Evolutionary conservation across 176 grass and related monocot species (phyloP).

Genomic region (Oryza australiensis): DNA sequence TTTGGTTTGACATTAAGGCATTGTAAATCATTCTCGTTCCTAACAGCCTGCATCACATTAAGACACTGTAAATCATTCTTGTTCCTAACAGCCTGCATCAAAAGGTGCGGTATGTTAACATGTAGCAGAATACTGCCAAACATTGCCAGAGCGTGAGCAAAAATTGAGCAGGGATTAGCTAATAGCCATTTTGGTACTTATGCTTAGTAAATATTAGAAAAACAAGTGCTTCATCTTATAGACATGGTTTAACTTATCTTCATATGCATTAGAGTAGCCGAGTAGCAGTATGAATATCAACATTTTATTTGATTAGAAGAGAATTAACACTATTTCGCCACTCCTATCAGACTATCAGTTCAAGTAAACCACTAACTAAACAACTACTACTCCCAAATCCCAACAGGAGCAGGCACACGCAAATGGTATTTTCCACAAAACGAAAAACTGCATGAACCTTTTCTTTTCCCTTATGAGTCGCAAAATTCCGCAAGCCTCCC

Average conservation of each 20-base stretch:
- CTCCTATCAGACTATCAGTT: neutral
- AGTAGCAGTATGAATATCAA: neutral
- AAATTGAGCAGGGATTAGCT: neutral
- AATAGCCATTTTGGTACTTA: neutral
- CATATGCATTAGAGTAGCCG: neutral
- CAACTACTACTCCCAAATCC: neutral
- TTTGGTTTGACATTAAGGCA: slow-evolving; percentile 64
- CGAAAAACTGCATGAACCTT: neutral
- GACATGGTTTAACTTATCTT: neutral
- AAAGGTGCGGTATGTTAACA: slow-evolving; percentile 20
- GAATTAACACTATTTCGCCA: neutral
- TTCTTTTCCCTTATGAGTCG: neutral
- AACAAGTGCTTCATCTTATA: neutral
- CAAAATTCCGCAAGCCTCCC: neutral
- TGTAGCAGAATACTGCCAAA: neutral
- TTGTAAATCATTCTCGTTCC: slow-evolving; percentile 68
- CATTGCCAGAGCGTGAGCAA: neutral
- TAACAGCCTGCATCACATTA: slow-evolving; percentile 64
- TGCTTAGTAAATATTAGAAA: neutral
- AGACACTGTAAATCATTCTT: slow-evolving; percentile 63
- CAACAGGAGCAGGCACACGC: neutral
- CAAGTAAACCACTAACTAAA: neutral
- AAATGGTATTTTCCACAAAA: neutral
- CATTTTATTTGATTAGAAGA: neutral
- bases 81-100: slow-evolving; percentile 74